Base-by-base conservation (phyloP, 2,329 filamentous ascomycete genomes). In the Chrysoporthe austroafricana region DNA sequence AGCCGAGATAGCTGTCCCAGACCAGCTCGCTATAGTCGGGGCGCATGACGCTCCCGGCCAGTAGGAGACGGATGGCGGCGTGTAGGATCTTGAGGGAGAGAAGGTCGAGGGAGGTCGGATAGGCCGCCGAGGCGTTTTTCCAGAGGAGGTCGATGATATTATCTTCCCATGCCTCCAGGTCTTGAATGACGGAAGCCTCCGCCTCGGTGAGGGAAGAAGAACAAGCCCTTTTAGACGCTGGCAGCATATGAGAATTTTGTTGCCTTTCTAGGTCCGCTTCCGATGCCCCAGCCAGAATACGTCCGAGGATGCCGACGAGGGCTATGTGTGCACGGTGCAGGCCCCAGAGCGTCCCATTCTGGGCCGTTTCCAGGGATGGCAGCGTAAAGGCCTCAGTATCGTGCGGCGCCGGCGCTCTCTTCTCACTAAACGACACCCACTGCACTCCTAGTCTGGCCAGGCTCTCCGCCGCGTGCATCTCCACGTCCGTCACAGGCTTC, bases 351-450 rank as follows among this genome's bases (percentile, higher is more conserved):
- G 44, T 50, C 14, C 39, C 14, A 21, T 57, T 50, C 6, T 9
- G 50, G 4, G 32, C 34, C 36, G 21, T 9, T 9, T 13, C 62
- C 6, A 42, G 18, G 5, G 56, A 58, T 18, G 32, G 36, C 36
- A 60, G 39, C 11, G n/a, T 43, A 13, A 60, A 54, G 18, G 16
- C 48, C 6, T 54, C 14, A 18, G 62, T 8, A n/a, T 62, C 0
- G 71, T 63, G 18, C 13, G 73, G 72, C 66, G 77, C 78, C 1
- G 77, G 77, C 2, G 75, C 74, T 4, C 69, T 72, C 0, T 72
- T 73, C 42, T 79, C 78, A 2, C 72, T 73, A 54, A 79, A 78
- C 0, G 76, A 74, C 74, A 79, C 75, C 70, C 75, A 75, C 50
- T 77, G 74, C 5, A 79, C 34, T 54, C 79, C 77, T n/a, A 79